Evolutionary conservation across 148 eudicot genomes (phyloP), one percentile per base, ranked within the genome.

Genomic region (Amaranthus cruentus): DNA sequence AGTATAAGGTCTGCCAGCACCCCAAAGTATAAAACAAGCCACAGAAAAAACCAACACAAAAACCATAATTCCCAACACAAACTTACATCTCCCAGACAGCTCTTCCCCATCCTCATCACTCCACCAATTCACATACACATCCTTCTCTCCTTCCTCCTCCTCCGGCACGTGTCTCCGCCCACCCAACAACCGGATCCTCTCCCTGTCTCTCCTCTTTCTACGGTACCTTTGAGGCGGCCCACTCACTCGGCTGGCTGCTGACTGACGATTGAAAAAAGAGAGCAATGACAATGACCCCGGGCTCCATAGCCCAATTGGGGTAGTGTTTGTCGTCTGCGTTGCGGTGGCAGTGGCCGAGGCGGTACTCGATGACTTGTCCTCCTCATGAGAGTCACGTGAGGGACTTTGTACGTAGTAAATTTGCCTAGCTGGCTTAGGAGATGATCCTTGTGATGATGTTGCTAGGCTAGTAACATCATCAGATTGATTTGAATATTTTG

Each of bases 1-100:
- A 52, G 44, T 70, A 68, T 82, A 92, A 67, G 90, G 84, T 72
- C 79, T 82, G 46, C 86, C 78, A 63, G 85, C 90, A 10, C 86
- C 87, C 96, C 93, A 92, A 18, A 87, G 55, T 38, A 86, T 52
- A 66, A 90, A 84, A 76, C 93, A 92, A 7, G 75, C 73, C 13
- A 77, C n/a, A 0, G 70, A 14, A 71, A 88, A 78, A 9, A 84
- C 4, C 66, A 75, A 62, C 18, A 59, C 79, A 18, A 85, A 54
- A 9, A 70, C 82, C 76, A 83, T 6, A 5, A 83, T 3, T 3
- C 67, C 74, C 68, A 75, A n/a, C 63, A 84, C 51, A 10, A 71
- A 76, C 68, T 68, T 73, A 38, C 80, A 75, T 48, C 74, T 71
- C 69, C 66, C 51, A 43, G 78, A 70, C 67, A 50, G 67, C 69